Conservation (phyloP, 768 basidiomycete genomes). For the Flagelloscypha sp. region DNA sequence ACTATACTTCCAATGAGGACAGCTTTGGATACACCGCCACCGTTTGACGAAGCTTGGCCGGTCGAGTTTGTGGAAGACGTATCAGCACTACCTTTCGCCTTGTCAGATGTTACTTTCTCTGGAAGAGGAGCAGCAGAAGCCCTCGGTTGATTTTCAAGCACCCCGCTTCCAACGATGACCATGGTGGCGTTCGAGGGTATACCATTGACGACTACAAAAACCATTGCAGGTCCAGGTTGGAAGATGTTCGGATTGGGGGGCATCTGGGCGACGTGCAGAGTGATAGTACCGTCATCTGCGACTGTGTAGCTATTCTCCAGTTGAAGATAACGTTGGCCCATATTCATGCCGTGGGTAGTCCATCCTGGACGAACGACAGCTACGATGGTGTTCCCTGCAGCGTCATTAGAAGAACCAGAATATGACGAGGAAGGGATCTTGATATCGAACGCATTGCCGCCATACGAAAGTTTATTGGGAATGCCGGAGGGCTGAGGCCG, state of each 20-base stretch:
- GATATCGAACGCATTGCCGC: conserved; percentile 52
- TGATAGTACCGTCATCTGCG: conserved; percentile 44
- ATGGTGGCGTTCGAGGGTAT: conserved; percentile 51
- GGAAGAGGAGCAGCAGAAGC: conserved; percentile 23
- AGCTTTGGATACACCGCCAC: too few species aligned
- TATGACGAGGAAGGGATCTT: conserved; percentile 37
- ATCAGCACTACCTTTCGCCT: conserved; percentile 22
- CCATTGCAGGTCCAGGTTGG: conserved; percentile 53
- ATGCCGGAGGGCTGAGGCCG: conserved; percentile 47
- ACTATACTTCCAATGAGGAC: conserved; percentile 43
- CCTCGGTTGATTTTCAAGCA: conserved; percentile 44
- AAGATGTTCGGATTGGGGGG: conserved; percentile 56
- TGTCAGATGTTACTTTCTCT: conserved; percentile 21
- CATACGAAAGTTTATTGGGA: conserved; percentile 49
- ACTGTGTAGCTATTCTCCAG: conserved; percentile 55
- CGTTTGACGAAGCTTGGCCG: too few species aligned
- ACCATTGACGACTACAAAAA: conserved; percentile 56
- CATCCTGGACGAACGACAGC: conserved; percentile 53
- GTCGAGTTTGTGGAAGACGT: conserved; percentile 9
- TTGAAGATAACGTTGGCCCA: conserved; percentile 50
- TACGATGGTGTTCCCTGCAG: conserved; percentile 46
- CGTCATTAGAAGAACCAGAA: conserved; percentile 36
- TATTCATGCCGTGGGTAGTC: conserved; percentile 50
- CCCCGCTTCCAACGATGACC: conserved; percentile 52
- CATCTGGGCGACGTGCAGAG: conserved; percentile 49